Base-by-base conservation (phyloP, 306 rosid genomes). In the Cicer arietinum region DNA sequence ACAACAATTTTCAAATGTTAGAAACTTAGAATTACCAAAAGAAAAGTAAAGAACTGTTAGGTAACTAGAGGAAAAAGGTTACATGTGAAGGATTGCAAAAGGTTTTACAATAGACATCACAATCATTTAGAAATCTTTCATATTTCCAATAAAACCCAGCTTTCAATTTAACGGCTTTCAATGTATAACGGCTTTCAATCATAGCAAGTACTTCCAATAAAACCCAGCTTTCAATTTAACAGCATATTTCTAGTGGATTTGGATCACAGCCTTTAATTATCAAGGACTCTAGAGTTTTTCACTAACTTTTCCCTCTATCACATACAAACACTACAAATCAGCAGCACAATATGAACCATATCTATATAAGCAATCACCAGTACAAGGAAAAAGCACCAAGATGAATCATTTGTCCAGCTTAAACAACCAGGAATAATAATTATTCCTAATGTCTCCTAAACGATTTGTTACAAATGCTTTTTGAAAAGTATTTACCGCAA, bases 321-420 rank as follows among this genome's bases (percentile, higher is more conserved):
- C 42, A 50, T 7, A 52, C 43, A 41, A 41, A 52, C 10, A 20
- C 54, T 25, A 3, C 25, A 8, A 62, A 51, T 53, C 45, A 39
- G 42, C 2, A 67, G 17, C 41, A 10, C 67, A 53, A 12, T 67
- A 44, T 56, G 50, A 57, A 56, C 60, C 56, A 72, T 25, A 57
- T 6, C 43, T 22, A 9, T 76, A 10, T 48, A 65, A 45, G 20
- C 17, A 8, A 17, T 14, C 45, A 60, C 46, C 47, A 3, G 17
- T 54, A 52, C 39, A 18, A 51, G 13, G 25, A 48, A 25, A 25
- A 25, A 25, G 4, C 30, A 25, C 3, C 30, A 25, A 25, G 30
- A 25, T 25, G 25, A 68, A 46, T 1, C 18, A 41, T 73, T 30
- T 44, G 37, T 51, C 71, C 52, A 61, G 48, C 69, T 46, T 18